Percentiles rank a stretch among this genome's conserved stretches.
Conservation (phyloP, 495 filamentous ascomycete genomes). For the Astrothelium macrocarpum region DNA sequence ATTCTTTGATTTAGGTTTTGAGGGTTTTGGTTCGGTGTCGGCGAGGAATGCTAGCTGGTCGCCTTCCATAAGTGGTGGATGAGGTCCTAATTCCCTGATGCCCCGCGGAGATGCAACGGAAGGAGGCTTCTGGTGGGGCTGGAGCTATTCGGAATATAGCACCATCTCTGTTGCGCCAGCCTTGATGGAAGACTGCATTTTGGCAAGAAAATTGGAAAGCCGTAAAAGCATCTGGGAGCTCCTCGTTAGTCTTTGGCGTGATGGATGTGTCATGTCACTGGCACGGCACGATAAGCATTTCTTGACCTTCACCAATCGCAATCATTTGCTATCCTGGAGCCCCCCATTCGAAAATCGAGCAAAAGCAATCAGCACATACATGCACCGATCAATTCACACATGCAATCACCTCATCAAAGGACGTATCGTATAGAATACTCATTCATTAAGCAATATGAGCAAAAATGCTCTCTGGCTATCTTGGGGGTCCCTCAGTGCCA, state of each 20-base stretch:
- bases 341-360: background rate
- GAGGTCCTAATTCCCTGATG: no score
- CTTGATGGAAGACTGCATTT: no score
- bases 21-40: background rate
- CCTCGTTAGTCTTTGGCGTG: background rate
- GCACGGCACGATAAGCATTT: background rate
- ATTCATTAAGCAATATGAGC: no score
- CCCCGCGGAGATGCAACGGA: slow-evolving; percentile 1
- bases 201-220: no score
- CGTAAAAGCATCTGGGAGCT: background rate
- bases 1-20: slow-evolving; percentile 18
- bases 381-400: no score
- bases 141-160: background rate
- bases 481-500: no score
- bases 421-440: no score
- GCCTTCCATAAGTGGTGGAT: background rate
- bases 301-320: background rate
- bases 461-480: no score
- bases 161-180: no score
- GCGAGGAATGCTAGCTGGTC: background rate
- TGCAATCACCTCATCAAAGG: no score
- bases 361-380: no score
- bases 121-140: background rate
- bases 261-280: no score
- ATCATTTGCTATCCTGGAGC: background rate